Evolutionary conservation across 164 flowering plant genomes (phyloP).

Genomic region (Akebia trifoliata): DNA sequence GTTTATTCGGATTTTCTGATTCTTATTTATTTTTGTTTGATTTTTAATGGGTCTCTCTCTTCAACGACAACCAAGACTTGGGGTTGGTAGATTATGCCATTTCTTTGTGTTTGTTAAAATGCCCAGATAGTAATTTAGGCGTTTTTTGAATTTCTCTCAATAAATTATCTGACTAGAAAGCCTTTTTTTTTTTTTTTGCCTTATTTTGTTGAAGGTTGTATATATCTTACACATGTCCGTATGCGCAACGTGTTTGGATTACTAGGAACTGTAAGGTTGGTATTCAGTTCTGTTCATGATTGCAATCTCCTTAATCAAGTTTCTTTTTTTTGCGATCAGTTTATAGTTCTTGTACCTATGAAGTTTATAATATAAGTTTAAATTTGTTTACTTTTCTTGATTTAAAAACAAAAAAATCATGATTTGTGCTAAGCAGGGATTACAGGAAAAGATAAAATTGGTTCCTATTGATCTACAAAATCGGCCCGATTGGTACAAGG

Average conservation of each 20-base stretch:
- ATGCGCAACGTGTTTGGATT: slow-evolving; percentile 85
- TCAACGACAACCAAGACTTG: too few species aligned
- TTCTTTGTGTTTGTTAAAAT: slow-evolving; percentile 6
- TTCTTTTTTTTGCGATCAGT: background rate
- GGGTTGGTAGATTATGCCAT: background rate
- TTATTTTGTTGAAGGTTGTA: slow-evolving; percentile 60
- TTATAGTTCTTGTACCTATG: background rate
- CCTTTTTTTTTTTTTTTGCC: background rate
- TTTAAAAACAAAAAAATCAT: background rate
- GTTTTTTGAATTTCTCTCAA: background rate
- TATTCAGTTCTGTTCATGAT: slow-evolving; percentile 10
- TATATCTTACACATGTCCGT: slow-evolving; percentile 63
- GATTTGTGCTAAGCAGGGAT: slow-evolving; percentile 38
- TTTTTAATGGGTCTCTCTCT: background rate
- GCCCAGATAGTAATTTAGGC: background rate
- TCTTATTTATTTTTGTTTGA: background rate
- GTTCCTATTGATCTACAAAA: slow-evolving; percentile 67
- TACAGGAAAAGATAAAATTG: slow-evolving; percentile 66
- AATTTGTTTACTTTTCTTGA: background rate
- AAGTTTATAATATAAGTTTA: background rate
- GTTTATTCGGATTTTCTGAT: slow-evolving; percentile 15
- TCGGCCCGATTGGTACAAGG: slow-evolving; percentile 89
- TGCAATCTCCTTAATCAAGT: too few species aligned
- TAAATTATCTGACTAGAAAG: slow-evolving; percentile 1
- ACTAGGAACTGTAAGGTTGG: slow-evolving; percentile 73